Percentiles rank a stretch among this genome's conserved stretches.
Conservation (phyloP, 83 land plant genomes). For the Larix sibirica region DNA sequence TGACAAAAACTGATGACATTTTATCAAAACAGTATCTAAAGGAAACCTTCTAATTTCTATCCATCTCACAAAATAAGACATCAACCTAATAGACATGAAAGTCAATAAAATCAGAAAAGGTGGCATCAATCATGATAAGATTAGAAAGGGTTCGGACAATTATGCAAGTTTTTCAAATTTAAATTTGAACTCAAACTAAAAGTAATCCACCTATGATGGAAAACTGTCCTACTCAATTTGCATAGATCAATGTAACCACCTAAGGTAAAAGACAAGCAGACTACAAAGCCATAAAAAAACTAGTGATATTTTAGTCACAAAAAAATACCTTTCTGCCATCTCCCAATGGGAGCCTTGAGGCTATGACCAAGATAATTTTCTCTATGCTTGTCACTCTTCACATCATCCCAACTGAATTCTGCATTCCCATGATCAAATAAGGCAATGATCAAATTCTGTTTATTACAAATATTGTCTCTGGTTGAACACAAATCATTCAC, state of each 20-base stretch:
- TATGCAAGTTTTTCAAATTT: neutral
- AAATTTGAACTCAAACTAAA: neutral
- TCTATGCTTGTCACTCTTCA: slow-evolving; percentile 95
- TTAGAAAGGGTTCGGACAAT: neutral
- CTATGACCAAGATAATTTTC: slow-evolving; percentile 99
- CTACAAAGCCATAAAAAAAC: neutral
- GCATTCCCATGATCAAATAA: slow-evolving; percentile 17
- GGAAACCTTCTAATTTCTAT: neutral
- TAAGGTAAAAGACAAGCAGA: neutral
- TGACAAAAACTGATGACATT: neutral
- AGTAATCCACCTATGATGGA: neutral
- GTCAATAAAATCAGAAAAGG: neutral
- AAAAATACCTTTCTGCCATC: slow-evolving; percentile 98
- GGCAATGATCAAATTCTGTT: neutral
- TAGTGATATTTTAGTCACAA: neutral
- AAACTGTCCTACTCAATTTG: neutral
- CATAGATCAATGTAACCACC: neutral
- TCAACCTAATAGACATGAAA: neutral
- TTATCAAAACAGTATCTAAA: neutral
- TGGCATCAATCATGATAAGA: neutral
- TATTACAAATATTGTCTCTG: neutral
- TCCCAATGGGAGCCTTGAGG: slow-evolving; percentile 95
- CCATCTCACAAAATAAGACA: neutral
- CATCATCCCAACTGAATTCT: slow-evolving; percentile 99
- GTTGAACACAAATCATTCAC: no score